Base-by-base conservation (phyloP, 495 filamentous ascomycete genomes). In the Xylaria palmicola region DNA sequence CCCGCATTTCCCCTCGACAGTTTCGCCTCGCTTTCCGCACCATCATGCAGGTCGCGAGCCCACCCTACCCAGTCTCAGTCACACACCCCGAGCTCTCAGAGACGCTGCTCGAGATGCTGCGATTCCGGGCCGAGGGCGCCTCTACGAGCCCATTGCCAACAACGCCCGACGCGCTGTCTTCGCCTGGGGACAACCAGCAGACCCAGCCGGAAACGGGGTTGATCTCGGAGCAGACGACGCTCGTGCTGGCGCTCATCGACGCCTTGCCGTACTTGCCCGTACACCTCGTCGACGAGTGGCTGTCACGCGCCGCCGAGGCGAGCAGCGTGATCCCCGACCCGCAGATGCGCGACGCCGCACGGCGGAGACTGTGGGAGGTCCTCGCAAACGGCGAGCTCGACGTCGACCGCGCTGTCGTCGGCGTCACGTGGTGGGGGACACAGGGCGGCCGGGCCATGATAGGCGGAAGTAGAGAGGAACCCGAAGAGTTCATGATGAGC, bases 11-110 rank as follows among this genome's bases (percentile, higher is more conserved):
- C 1, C 83, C 88, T 3, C 85, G 92, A 6, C 94, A 98, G 77
- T 98, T 98, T 76, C 86, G 93, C 37, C 82, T 98, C 15, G 94
- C 93, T 22, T 93, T 97, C 82, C 92, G 90, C 71, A 93, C 91
- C 7, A 78, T 98, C 52, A 84, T 97, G 65, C 87, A 88, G 65
- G 87, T 97, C 53, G 85, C 91, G n/a, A 86, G 89, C 2, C 92
- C 93, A 20, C 93, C 94, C 0, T 90, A 86, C 32, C 83, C 82
- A 15, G 77, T 96, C 34, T 83, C 89, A 15, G 84, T 81, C 48
- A 81, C 74, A 7, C 86, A 95, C 52, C 92, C 90, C 1, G 77
- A 90, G 56, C 83, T 97, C 19, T 81, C 90, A 0, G 89, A 92
- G 36, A 87, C 85, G 1, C 73, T 97, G 1, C 79, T 98, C 12